Conservation (phyloP, 1,284 basidiomycete species). For the Caloboletus inedulis region DNA sequence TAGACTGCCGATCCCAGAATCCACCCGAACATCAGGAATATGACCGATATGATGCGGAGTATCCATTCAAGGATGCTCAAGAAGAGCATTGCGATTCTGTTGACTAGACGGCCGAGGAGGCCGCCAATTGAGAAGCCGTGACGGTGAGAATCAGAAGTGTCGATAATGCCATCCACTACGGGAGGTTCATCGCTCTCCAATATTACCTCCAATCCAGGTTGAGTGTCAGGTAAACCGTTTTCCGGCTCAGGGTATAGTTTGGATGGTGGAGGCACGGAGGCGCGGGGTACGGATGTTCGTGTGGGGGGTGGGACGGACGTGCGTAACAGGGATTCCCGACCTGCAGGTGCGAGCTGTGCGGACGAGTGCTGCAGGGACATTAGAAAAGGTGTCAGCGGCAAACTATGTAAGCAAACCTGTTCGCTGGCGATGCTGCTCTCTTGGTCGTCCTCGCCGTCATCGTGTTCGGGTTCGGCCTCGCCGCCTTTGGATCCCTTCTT, state of each 20-base stretch:
- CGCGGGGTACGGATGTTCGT: conserved; percentile 33
- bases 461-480: conserved; percentile 26
- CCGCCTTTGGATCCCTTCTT: conserved; percentile 37
- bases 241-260: conserved; percentile 25
- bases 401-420: conserved; percentile 25
- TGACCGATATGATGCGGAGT: conserved; percentile 27
- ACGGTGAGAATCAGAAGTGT: conserved; percentile 25
- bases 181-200: conserved; percentile 54
- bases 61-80: conserved; percentile 42
- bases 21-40: conserved; percentile 37
- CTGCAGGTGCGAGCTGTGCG: conserved; percentile 18
- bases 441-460: conserved; percentile 29
- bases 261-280: conserved; percentile 38
- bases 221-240: conserved; percentile 42
- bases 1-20: conserved; percentile 44
- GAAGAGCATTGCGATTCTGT: conserved; percentile 31
- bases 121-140: conserved; percentile 45
- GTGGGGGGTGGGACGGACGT: conserved; percentile 25
- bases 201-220: conserved; percentile 55
- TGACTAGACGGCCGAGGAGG: conserved; percentile 44
- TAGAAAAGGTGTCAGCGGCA: background rate
- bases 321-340: conserved; percentile 22
- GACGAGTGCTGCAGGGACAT: conserved; percentile 33
- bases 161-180: conserved; percentile 29
- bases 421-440: conserved; percentile 36